Base-by-base conservation (phyloP, 2,329 filamentous ascomycete species). In the Fusarium subtropicale region DNA sequence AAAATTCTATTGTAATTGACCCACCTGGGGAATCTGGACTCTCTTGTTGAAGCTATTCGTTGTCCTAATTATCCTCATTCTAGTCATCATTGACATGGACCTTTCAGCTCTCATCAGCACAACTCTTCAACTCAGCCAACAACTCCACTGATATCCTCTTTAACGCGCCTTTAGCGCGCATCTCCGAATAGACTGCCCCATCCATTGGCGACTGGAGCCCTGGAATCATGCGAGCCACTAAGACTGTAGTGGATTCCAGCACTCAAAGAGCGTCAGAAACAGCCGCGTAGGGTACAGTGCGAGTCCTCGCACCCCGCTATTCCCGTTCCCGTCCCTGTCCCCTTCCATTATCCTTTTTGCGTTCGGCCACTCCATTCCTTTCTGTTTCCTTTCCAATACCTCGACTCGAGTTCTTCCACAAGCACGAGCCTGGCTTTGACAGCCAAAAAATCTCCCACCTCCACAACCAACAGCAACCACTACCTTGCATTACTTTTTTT, bases 391-490 rank as follows among this genome's bases (percentile, higher is more conserved):
- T 57, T 64, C 54, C 60, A 64, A 64, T 64, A 64, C 59, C 44
- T 52, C 48, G 48, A 52, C 28, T 30, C 11, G 28, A 30, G 28
- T 52, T 30, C 33, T 64, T 61, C 56, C 66, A 67, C 57, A 71
- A 56, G 44, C 44, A 68, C 61, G 55, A 67, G 60, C 69, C 57
- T 67, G 67, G 71, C 64, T 68, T 65, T 64, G 59, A 71, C 61
- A 64, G 69, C 73, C 68, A 68, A 73, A 65, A 64, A 75, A 72
- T 73, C 68, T 73, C 74, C 71, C 42, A 74, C 73, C 64, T 75
- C 71, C 64, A 68, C 69, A 59, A 67, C 52, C 61, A 67, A 66
- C 39, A 58, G 46, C 44, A 63, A 63, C 47, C 57, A 59, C 39
- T 38, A 52, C 48, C 48, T 52, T 31, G 48, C 48, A 51, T 51